Percentiles rank a stretch among this genome's conserved stretches.
Conservation (phyloP, 345 rosid species). For the Populus davidiana region DNA sequence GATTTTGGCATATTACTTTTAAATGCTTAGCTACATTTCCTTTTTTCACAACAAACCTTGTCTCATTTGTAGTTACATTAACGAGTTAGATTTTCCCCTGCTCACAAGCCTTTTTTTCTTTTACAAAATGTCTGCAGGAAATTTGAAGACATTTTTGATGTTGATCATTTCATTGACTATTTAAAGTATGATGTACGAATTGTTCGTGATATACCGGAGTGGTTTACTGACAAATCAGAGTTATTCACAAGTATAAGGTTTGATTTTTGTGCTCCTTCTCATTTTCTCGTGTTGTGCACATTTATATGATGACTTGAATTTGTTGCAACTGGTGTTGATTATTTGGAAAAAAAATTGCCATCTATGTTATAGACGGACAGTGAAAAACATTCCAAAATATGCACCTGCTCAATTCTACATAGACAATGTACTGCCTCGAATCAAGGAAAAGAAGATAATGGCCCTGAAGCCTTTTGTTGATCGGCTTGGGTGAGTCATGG, state of each 20-base stretch:
- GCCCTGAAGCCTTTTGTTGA: slow-evolving; percentile 98
- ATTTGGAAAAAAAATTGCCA: background rate
- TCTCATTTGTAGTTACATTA: background rate
- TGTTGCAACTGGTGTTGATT: slow-evolving; percentile 16
- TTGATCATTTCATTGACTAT: slow-evolving; percentile 95
- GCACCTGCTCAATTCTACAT: slow-evolving; percentile 97
- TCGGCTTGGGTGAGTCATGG: slow-evolving; percentile 79
- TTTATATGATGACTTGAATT: background rate
- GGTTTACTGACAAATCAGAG: slow-evolving; percentile 97
- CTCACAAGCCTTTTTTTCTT: background rate
- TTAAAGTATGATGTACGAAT: slow-evolving; percentile 83
- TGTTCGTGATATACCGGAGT: slow-evolving; percentile 92
- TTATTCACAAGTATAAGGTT: slow-evolving; percentile 90
- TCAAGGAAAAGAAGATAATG: slow-evolving; percentile 99
- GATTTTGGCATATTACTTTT: background rate
- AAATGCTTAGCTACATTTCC: background rate
- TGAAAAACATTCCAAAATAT: slow-evolving; percentile 97
- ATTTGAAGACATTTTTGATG: slow-evolving; percentile 95
- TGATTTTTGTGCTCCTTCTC: slow-evolving; percentile 14
- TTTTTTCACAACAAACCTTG: background rate
- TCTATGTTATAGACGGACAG: slow-evolving; percentile 64
- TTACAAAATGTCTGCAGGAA: slow-evolving; percentile 48
- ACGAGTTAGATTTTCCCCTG: background rate
- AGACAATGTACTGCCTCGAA: slow-evolving; percentile 96
- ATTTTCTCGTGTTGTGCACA: background rate